Evolutionary conservation across 352 stramenopile genomes (phyloP), one percentile per base, ranked within the genome.

Genomic region (Lagenidium giganteum): DNA sequence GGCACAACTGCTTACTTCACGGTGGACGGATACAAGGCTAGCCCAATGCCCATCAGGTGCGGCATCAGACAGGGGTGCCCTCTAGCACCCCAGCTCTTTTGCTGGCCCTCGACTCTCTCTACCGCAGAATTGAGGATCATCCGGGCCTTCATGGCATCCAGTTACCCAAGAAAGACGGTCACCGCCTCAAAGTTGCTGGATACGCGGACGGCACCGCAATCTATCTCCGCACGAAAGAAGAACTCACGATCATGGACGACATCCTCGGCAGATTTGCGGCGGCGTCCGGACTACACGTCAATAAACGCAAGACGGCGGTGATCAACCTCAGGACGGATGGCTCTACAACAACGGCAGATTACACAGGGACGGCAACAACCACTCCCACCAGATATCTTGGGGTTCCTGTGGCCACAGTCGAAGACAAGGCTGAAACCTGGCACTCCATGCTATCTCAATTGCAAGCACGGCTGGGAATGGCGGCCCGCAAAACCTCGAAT

Each of bases 51-150:
- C 2, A 42, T 55, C 18, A 43, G 30, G 1, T 16, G 33, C 18
- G 47, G 47, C 6, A 55, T 55, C 11, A 21, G 47, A 1, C 47
- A 55, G 13, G 47, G 47, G 0, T 55, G 47, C 24, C 38, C 37
- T 0, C 3, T 55, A 3, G 47, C 47, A 16, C 47, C 47, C n/a
- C 38, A 48, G 6, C 39, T 55, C 13, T 55, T 55, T 23, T 55
- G 12, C 24, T 55, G 3, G 46, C 30, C 2, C 38, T 54, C 14
- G 46, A 54, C 36, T 21, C 46, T n/a, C 16, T 45, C 3, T 54
- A 54, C 22, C n/a, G n/a, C n/a, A n/a, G n/a, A n/a, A n/a, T n/a
- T n/a, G n/a, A n/a, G n/a, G n/a, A n/a, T n/a, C n/a, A n/a, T n/a
- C n/a, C n/a, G n/a, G n/a, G n/a, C n/a, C n/a, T n/a, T n/a, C n/a